phyloP scores from a whole-genome alignment of 192 early-diverging fungal species.

The Entomortierella chlamydospora region DNA sequence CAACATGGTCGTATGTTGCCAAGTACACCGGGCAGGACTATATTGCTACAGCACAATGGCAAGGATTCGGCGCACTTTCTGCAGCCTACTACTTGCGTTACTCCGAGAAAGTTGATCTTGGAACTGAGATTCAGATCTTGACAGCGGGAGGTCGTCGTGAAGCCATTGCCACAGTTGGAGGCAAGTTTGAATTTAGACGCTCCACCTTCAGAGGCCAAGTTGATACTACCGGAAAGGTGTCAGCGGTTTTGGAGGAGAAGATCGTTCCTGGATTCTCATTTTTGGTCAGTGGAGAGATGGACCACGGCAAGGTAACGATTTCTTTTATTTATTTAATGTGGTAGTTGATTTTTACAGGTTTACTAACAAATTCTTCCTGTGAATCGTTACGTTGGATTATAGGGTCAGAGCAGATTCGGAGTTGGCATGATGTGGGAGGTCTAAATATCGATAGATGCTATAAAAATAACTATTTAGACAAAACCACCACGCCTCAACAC shows the following conservation, averaged over 20 bases:
- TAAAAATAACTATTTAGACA: background rate
- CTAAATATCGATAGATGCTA: slow-evolving; percentile 58
- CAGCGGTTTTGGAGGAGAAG: slow-evolving; percentile 93
- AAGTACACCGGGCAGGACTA: slow-evolving; percentile 77
- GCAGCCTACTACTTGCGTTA: slow-evolving; percentile 91
- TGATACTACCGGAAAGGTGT: slow-evolving; percentile 90
- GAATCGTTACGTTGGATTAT: slow-evolving; percentile 13
- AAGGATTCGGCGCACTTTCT: slow-evolving; percentile 75
- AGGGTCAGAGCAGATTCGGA: slow-evolving; percentile 84
- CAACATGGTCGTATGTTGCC: slow-evolving; percentile 75
- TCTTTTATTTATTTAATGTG: background rate
- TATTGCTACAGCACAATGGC: slow-evolving; percentile 75
- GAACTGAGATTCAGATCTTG: slow-evolving; percentile 89
- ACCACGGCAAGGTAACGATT: slow-evolving; percentile 86
- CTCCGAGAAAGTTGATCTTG: slow-evolving; percentile 94
- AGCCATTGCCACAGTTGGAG: slow-evolving; percentile 93
- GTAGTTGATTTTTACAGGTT: slow-evolving; percentile 8
- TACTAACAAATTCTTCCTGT: slow-evolving; percentile 13
- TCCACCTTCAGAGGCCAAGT: slow-evolving; percentile 93
- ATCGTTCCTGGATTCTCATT: slow-evolving; percentile 94
- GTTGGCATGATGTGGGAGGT: slow-evolving; percentile 89
- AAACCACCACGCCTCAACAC: background rate
- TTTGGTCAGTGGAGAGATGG: slow-evolving; percentile 92
- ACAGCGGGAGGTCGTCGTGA: slow-evolving; percentile 79
- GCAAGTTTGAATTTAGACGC: slow-evolving; percentile 95